These are phyloP conservation scores for Penicillium lividum DNA, from an alignment of 495 filamentous ascomycete species.

Conservation along the genomic window DNA sequence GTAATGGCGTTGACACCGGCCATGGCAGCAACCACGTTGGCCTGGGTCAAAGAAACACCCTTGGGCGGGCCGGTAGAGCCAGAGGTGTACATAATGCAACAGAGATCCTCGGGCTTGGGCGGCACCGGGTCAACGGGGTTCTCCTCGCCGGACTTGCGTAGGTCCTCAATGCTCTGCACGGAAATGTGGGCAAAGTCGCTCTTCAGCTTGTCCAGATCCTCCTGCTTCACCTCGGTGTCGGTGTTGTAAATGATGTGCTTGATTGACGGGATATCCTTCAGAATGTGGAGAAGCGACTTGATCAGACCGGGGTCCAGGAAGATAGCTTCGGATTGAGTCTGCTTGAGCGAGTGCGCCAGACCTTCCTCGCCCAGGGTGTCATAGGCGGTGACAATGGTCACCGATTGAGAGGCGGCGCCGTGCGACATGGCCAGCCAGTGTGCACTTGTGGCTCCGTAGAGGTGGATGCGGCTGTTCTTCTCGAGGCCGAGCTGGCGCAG, in stretches of 20 bases:
- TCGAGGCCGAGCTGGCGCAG: constrained; percentile 77
- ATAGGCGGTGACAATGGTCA: constrained; percentile 95
- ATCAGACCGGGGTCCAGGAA: constrained; percentile 88
- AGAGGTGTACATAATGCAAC: constrained; percentile 99
- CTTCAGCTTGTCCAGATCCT: constrained; percentile 78
- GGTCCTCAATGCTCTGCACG: constrained; percentile 81
- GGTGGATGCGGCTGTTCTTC: constrained; percentile 74
- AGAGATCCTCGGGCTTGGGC: constrained; percentile 81
- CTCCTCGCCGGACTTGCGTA: constrained; percentile 78
- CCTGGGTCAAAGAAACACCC: constrained; percentile 90
- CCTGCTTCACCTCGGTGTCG: constrained; percentile 71
- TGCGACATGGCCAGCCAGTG: constrained; percentile 80
- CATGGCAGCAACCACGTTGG: constrained; percentile 85
- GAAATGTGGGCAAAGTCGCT: constrained; percentile 66
- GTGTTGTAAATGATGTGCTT: constrained; percentile 88
- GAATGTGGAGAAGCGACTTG: constrained; percentile 74
- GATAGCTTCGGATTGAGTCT: constrained; percentile 82
- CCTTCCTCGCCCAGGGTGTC: constrained; percentile 96
- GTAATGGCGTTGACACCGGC: constrained; percentile 87
- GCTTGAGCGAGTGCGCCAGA: constrained; percentile 84
- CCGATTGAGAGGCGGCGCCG: constrained; percentile 81
- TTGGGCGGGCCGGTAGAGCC: constrained; percentile 97
- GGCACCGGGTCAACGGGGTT: constrained; percentile 81
- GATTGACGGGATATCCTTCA: constrained; percentile 77
- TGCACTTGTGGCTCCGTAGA: constrained; percentile 86